Evolutionary conservation across 352 stramenopile species (phyloP).

Genomic region (Phytophthora macrochlamydospora): DNA sequence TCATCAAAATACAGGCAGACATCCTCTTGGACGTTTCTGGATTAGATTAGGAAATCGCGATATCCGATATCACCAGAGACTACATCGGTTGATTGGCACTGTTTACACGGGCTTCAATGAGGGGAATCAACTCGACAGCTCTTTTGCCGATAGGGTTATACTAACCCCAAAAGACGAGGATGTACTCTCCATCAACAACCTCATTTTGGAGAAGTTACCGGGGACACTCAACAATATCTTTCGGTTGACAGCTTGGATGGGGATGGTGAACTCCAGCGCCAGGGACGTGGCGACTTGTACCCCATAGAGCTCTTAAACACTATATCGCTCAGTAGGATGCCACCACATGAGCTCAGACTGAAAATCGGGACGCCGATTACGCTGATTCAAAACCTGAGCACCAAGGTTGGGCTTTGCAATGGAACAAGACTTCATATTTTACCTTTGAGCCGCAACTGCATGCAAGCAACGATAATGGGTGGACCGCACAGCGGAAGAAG

Average conservation of each 20-base stretch:
- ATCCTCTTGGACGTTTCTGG: slow-evolving; percentile 1
- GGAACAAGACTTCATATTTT: background rate
- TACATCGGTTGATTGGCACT: background rate
- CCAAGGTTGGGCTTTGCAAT: slow-evolving; percentile 7
- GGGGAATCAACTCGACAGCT: background rate
- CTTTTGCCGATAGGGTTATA: slow-evolving; percentile 1
- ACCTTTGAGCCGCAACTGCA: background rate
- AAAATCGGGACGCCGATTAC: background rate
- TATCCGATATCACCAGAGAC: background rate
- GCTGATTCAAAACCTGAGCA: slow-evolving; percentile 5
- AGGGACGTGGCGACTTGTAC: slow-evolving; percentile 2
- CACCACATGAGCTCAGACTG: slow-evolving; percentile 8
- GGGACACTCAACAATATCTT: background rate
- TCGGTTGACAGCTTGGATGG: slow-evolving; percentile 4
- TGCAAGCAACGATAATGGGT: slow-evolving; percentile 2
- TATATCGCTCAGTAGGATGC: slow-evolving; percentile 4
- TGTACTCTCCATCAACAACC: background rate
- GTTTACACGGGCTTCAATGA: background rate
- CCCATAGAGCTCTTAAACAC: background rate
- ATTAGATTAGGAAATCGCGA: background rate
- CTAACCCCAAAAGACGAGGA: background rate
- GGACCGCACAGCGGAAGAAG: background rate
- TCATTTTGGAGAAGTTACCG: background rate
- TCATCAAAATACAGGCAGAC: background rate
- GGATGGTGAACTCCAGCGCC: slow-evolving; percentile 2